Conservation (phyloP, 805 yeast genomes). For the Metschnikowia aberdeeniae region DNA sequence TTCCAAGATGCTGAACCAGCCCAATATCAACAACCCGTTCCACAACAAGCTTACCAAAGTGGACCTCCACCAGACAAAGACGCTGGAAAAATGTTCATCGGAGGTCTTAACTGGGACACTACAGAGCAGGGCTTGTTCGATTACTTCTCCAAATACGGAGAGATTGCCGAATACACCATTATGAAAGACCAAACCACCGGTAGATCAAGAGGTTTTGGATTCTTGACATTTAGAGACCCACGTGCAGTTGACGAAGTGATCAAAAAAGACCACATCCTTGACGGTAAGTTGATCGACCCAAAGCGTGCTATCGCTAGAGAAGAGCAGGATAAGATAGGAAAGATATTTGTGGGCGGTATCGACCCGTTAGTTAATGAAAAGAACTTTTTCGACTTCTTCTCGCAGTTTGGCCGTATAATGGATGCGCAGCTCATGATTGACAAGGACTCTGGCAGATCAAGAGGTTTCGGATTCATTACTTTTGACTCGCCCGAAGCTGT, state of each 20-base stretch:
- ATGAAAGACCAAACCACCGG: constrained; percentile 90
- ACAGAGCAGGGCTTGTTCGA: constrained; percentile 79
- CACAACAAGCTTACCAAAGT: neutral
- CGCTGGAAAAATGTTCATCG: constrained; percentile 89
- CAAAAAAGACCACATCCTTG: constrained; percentile 80
- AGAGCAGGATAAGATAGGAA: constrained; percentile 95
- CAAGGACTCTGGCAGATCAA: constrained; percentile 92
- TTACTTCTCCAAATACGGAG: constrained; percentile 86
- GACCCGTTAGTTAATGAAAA: constrained; percentile 89
- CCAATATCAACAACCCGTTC: neutral
- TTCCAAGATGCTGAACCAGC: neutral
- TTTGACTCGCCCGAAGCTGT: constrained; percentile 94
- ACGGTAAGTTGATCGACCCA: constrained; percentile 96
- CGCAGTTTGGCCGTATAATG: constrained; percentile 83
- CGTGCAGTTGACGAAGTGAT: constrained; percentile 81
- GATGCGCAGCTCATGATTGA: constrained; percentile 97
- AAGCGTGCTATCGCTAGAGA: constrained; percentile 96
- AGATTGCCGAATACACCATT: constrained; percentile 79
- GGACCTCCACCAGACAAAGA: constrained; percentile 39
- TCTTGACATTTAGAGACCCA: constrained; percentile 81
- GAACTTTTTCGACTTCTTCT: constrained; percentile 82
- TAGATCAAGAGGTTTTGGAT: constrained; percentile 92
- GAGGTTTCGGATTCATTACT: constrained; percentile 97
- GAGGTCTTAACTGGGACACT: constrained; percentile 98
- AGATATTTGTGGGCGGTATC: constrained; percentile 95